Percentiles rank a stretch among this genome's conserved stretches.
Evolutionary conservation across 129 eudicot genomes (phyloP).

Genomic region (Dittrichia graveolens): DNA sequence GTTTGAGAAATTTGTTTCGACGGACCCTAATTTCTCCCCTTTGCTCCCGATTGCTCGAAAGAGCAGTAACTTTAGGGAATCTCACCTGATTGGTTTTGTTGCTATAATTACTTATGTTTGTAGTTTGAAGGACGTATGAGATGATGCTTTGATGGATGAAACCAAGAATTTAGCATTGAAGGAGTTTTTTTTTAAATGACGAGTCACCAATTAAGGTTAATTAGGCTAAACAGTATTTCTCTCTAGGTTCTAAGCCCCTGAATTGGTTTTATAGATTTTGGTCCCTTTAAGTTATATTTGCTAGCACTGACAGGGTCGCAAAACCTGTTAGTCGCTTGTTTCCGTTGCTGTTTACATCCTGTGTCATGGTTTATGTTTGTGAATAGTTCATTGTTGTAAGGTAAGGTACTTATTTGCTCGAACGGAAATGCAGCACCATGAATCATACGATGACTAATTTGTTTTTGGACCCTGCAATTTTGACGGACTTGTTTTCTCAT

Average conservation of each 20-base stretch:
- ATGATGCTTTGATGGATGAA: not conserved
- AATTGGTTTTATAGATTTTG: not conserved
- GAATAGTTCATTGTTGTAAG: conserved; percentile 9
- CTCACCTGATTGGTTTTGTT: conserved; percentile 13
- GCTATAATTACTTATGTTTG: not conserved
- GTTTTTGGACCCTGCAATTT: conserved; percentile 11
- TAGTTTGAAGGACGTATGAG: not conserved
- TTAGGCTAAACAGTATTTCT: not conserved
- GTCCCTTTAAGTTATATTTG: not conserved
- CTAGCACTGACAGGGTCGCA: conserved; percentile 3
- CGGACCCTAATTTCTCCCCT: not conserved
- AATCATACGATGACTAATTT: conserved; percentile 2
- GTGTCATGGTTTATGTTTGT: conserved; percentile 8
- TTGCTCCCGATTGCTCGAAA: not conserved
- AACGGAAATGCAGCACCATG: conserved; percentile 1
- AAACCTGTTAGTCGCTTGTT: conserved; percentile 8
- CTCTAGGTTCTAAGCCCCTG: not conserved
- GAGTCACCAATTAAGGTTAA: not conserved
- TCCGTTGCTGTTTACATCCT: not conserved
- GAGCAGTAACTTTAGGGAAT: not conserved
- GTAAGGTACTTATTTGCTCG: not conserved
- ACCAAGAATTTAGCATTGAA: not conserved
- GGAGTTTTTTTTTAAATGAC: not conserved
- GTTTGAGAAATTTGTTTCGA: not conserved
- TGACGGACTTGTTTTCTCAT: not conserved